These are phyloP conservation scores for Hermanozyma aechmeae DNA, from an alignment of 805 yeast genomes.

Conservation along the genomic window DNA sequence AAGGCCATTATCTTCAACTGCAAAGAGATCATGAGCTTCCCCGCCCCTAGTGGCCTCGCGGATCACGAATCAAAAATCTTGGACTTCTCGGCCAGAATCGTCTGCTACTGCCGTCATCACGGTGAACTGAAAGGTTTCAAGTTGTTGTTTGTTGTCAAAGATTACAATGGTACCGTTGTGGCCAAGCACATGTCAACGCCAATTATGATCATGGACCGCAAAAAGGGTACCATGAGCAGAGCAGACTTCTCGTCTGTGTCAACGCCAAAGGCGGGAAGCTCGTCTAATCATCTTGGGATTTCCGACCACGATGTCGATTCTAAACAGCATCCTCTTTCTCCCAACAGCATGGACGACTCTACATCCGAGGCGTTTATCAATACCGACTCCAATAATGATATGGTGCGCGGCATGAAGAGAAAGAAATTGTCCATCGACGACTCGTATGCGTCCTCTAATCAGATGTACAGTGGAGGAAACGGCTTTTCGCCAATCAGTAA, in stretches of 20 bases:
- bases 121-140: constrained; percentile 80
- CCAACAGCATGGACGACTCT: constrained; percentile 54
- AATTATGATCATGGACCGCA: constrained; percentile 91
- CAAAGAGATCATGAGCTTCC: constrained; percentile 73
- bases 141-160: constrained; percentile 57
- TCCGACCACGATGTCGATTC: constrained; percentile 3
- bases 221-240: constrained; percentile 42
- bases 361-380: constrained; percentile 42
- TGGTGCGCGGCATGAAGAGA: constrained; percentile 35
- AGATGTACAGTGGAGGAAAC: constrained; percentile 31
- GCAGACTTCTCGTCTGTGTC: constrained; percentile 5
- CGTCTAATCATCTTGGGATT: neutral
- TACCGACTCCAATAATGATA: constrained; percentile 21
- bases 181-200: constrained; percentile 66
- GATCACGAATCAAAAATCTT: constrained; percentile 24
- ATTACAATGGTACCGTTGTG: constrained; percentile 50
- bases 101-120: constrained; percentile 95
- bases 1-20: constrained; percentile 88
- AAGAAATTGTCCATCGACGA: constrained; percentile 42
- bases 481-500: constrained; percentile 38
- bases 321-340: constrained; percentile 39
- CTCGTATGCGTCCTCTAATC: constrained; percentile 25
- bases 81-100: constrained; percentile 63
- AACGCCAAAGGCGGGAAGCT: constrained; percentile 5
- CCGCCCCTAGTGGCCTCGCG: constrained; percentile 43